Percentiles rank a stretch among this genome's conserved stretches.
phyloP scores from a whole-genome alignment of 345 rosid species.

The Populus pruinosa region DNA sequence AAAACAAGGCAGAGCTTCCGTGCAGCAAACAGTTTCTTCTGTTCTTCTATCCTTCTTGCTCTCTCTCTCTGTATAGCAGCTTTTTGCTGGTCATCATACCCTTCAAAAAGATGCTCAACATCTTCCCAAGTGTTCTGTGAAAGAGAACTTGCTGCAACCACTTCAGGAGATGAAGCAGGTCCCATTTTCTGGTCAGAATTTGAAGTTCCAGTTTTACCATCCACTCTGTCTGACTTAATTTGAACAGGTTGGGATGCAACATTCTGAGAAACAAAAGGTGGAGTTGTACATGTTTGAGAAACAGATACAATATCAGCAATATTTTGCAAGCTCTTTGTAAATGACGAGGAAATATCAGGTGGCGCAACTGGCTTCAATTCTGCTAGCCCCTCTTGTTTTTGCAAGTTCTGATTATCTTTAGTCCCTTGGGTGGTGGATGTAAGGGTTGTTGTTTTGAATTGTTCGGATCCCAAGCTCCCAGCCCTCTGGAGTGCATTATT shows the following conservation, averaged over 20 bases:
- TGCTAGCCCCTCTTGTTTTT: conserved; percentile 36
- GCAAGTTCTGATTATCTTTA: conserved; percentile 33
- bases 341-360: conserved; percentile 60
- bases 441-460: conserved; percentile 37
- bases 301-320: conserved; percentile 53
- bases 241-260: conserved; percentile 39
- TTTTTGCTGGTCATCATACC: conserved; percentile 78
- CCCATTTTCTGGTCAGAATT: conserved; percentile 34
- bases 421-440: conserved; percentile 24
- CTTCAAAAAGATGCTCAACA: conserved; percentile 86
- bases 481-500: conserved; percentile 52
- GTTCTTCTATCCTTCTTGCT: conserved; percentile 87
- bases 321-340: conserved; percentile 65
- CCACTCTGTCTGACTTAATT: conserved; percentile 33
- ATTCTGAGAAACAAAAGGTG: conserved; percentile 35
- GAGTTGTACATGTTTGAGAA: conserved; percentile 48
- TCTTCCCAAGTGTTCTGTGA: conserved; percentile 77
- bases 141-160: conserved; percentile 37
- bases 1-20: conserved; percentile 89
- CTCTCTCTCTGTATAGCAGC: conserved; percentile 95
- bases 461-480: conserved; percentile 47
- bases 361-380: conserved; percentile 36
- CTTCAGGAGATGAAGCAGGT: conserved; percentile 36
- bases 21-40: conserved; percentile 86
- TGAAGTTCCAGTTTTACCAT: conserved; percentile 29